Evolutionary conservation across 192 early-diverging fungal genomes (phyloP), one percentile per base, ranked within the genome.

Genomic region (Gonapodya prolifera): DNA sequence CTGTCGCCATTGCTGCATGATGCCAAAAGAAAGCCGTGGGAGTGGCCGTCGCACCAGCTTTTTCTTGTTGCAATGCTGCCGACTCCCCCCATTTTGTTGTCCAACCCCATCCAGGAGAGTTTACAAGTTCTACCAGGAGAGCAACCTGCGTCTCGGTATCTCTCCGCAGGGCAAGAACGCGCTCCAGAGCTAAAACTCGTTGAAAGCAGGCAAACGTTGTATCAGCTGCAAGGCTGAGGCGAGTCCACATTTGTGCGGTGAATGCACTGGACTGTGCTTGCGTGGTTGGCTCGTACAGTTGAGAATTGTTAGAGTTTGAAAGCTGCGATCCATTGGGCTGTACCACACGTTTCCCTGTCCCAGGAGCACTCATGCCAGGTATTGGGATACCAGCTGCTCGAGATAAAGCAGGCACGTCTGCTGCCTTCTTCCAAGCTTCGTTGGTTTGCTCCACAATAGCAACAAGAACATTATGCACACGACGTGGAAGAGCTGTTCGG

Each of bases 41-140:
- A 0, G n/a, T 61, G 8, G 45, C 8, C 23, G 8, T 8, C 45
- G 23, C 45, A 61, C 23, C 45, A 61, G 8, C 45, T 61, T 61
- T 61, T 23, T 23, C 45, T 61, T 8, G 45, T 16, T 8, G 45
- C 8, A 23, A 8, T 61, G 45, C 45, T 61, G 8, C 45, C 23
- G 45, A 23, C 8, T 61, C 45, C 23, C 45, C 45, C 45, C 45
- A 61, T 8, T 8, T 61, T 23, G 45, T 23, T 16, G 8, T 23
- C 45, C 45, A 61, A 8, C 45, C 45, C 45, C 45, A 61, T 8
- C 45, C 45, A 31, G 73, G 23, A 70, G 83, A 85, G 35, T 78
- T 78, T 1, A 75, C 28, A 17, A 87, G 83, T n/a, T 81, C 77
- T n/a, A 87, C 82, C 70, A 88, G 33, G 78, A 84, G 86, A 2